Percentiles rank a stretch among this genome's conserved stretches.
Conservation (phyloP, 2,329 filamentous ascomycete species). For the Tolypocladium amazonense region DNA sequence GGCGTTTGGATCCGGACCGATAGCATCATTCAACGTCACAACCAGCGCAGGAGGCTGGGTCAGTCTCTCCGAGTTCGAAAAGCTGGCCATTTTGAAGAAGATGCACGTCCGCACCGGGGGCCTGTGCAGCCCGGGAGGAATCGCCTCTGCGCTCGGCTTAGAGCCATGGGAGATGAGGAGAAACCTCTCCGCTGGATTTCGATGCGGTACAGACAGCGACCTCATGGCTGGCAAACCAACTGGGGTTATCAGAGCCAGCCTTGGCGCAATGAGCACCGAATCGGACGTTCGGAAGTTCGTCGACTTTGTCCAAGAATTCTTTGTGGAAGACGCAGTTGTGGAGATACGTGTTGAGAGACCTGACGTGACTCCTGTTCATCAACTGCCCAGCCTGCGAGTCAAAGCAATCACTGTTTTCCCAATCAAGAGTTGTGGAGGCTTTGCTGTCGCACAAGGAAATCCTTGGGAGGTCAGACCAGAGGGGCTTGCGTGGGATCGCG, state of each 20-base stretch:
- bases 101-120: slow-evolving; percentile 84
- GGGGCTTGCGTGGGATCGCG: slow-evolving; percentile 86
- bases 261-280: slow-evolving; percentile 81
- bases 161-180: slow-evolving; percentile 71
- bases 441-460: slow-evolving; percentile 49
- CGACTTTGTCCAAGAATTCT: slow-evolving; percentile 62
- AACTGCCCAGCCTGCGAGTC: slow-evolving; percentile 24
- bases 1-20: slow-evolving; percentile 51
- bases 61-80: slow-evolving; percentile 77
- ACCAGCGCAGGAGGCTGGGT: slow-evolving; percentile 63
- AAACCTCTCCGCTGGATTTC: slow-evolving; percentile 76
- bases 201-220: slow-evolving; percentile 76
- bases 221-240: slow-evolving; percentile 77
- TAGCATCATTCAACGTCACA: slow-evolving; percentile 74
- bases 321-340: slow-evolving; percentile 17
- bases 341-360: neutral
- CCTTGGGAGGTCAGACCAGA: slow-evolving; percentile 72
- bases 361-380: neutral
- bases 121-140: slow-evolving; percentile 83
- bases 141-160: slow-evolving; percentile 62
- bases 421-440: slow-evolving; percentile 88
- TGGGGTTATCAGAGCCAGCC: slow-evolving; percentile 72
- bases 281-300: slow-evolving; percentile 65
- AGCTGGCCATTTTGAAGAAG: slow-evolving; percentile 64
- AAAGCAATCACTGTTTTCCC: slow-evolving; percentile 69